These are phyloP conservation scores for Tulasnella sp. DNA, from an alignment of 768 basidiomycete genomes.

Conservation along the genomic window DNA sequence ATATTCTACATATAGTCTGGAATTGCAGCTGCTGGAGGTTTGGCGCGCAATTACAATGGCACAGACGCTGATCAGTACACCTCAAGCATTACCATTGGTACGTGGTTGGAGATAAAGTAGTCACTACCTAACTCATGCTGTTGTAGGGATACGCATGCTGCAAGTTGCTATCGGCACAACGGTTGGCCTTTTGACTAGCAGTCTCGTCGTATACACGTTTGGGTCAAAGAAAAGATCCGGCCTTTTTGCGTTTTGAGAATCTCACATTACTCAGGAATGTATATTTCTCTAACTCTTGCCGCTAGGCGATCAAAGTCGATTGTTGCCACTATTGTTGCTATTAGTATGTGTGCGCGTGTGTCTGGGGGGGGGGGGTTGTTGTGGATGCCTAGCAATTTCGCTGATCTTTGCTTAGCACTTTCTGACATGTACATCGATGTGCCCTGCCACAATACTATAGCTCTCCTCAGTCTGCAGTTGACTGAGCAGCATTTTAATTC, in stretches of 20 bases:
- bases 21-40: slow-evolving; percentile 73
- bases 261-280: background rate
- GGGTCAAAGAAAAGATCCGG: slow-evolving; percentile 10
- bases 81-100: slow-evolving; percentile 68
- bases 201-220: slow-evolving; percentile 12
- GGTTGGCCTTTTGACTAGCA: slow-evolving; percentile 52
- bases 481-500: no score
- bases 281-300: background rate
- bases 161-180: slow-evolving; percentile 75
- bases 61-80: slow-evolving; percentile 30
- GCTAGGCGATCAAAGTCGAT: no score
- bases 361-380: no score
- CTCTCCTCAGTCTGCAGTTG: no score
- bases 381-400: no score
- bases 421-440: no score
- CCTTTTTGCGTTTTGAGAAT: slow-evolving; percentile 4
- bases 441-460: no score
- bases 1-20: slow-evolving; percentile 27
- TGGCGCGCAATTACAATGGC: slow-evolving; percentile 33
- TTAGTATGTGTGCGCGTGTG: no score
- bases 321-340: no score
- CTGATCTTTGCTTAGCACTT: no score
- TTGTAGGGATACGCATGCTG: slow-evolving; percentile 9
- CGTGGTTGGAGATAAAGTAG: slow-evolving; percentile 33
- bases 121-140: background rate